Evolutionary conservation across 129 eudicot genomes (phyloP).

Genomic region (Tagetes erecta): DNA sequence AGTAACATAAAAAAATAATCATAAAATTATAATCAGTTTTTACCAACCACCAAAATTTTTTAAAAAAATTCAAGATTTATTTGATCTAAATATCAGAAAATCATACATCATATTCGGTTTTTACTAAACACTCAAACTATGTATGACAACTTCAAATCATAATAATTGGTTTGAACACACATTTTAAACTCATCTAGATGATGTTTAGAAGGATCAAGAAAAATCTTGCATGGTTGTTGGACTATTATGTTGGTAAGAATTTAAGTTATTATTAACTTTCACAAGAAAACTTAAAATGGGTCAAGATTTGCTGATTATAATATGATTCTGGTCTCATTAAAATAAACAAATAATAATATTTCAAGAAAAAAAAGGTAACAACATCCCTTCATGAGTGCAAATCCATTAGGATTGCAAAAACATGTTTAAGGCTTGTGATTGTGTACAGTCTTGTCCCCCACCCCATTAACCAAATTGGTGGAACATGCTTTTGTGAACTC

Average conservation of each 20-base stretch:
- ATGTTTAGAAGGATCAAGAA: neutral
- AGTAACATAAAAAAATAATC: neutral
- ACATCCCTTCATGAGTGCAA: constrained; percentile 31
- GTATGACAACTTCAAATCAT: neutral
- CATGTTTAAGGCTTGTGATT: constrained; percentile 27
- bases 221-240: constrained; percentile 19
- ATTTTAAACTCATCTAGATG: neutral
- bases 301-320: constrained; percentile 13
- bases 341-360: constrained; percentile 11
- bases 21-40: neutral
- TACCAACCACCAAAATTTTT: neutral
- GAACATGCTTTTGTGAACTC: constrained; percentile 8
- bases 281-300: constrained; percentile 19
- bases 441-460: constrained; percentile 35
- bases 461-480: constrained; percentile 24
- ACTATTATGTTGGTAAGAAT: constrained; percentile 14
- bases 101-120: neutral
- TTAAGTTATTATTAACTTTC: constrained; percentile 11
- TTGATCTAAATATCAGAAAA: neutral
- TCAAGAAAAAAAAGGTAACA: constrained; percentile 6
- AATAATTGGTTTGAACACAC: neutral
- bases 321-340: constrained; percentile 17
- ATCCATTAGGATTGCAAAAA: constrained; percentile 34
- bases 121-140: neutral
- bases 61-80: neutral